Evolutionary conservation across 306 rosid genomes (phyloP).

Genomic region (Castanea sativa): DNA sequence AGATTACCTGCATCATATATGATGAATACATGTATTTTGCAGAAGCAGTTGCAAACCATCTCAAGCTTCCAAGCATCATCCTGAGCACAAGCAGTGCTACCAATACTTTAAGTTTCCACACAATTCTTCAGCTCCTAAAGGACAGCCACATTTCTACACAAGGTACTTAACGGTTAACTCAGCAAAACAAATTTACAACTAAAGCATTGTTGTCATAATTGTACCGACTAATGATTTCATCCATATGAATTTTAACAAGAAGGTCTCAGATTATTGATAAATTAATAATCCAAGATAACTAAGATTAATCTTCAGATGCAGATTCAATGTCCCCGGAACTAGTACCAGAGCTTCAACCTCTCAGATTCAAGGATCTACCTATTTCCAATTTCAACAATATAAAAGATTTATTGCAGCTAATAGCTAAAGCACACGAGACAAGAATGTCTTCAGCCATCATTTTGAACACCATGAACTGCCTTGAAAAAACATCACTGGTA

Average conservation of each 20-base stretch:
- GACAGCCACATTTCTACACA: conserved; percentile 26
- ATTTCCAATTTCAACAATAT: background rate
- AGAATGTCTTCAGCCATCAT: conserved; percentile 38
- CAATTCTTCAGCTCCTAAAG: conserved; percentile 6
- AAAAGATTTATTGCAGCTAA: background rate
- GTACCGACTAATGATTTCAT: no score
- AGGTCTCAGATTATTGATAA: no score
- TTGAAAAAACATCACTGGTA: conserved; percentile 27
- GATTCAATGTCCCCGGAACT: conserved; percentile 11
- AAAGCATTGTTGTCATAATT: no score
- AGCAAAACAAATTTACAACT: no score
- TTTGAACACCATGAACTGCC: conserved; percentile 36
- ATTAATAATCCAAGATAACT: no score
- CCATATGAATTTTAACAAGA: no score
- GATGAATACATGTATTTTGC: conserved; percentile 30
- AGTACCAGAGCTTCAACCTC: conserved; percentile 38
- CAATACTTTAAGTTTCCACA: conserved; percentile 28
- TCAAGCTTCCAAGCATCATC: conserved; percentile 30
- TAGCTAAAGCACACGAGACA: background rate
- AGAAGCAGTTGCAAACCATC: conserved; percentile 26
- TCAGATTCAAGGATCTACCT: conserved; percentile 56
- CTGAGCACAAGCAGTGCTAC: conserved; percentile 35
- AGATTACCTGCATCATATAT: conserved; percentile 33
- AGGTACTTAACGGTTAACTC: conserved; percentile 12
- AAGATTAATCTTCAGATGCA: conserved; percentile 7